Evolutionary conservation across 2,329 filamentous ascomycete species (phyloP).

Genomic region (Fusarium sp.): DNA sequence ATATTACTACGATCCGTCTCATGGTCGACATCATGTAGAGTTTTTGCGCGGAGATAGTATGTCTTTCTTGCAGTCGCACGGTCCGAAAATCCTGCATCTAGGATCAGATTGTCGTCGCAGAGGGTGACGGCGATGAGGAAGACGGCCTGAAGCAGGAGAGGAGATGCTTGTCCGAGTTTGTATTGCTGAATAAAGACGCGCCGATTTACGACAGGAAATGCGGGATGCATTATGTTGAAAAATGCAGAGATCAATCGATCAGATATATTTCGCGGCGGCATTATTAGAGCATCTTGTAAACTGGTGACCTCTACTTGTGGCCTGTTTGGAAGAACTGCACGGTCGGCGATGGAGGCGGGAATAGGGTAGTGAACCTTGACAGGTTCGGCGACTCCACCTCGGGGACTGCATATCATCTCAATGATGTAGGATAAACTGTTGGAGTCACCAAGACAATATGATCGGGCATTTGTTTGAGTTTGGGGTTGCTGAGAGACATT

Average conservation of each 20-base stretch:
- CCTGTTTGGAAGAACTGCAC: slow-evolving; percentile 2
- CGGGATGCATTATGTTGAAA: slow-evolving; percentile 24
- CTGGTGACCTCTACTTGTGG: slow-evolving; percentile 9
- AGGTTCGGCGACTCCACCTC: slow-evolving; percentile 26
- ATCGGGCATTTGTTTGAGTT: background rate
- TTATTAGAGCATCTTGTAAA: slow-evolving; percentile 15
- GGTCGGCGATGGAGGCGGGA: slow-evolving; percentile 30
- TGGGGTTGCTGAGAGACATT: background rate
- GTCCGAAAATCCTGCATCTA: slow-evolving; percentile 22
- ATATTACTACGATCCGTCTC: slow-evolving; percentile 18
- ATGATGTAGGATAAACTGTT: slow-evolving; percentile 36
- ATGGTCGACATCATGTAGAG: slow-evolving; percentile 29
- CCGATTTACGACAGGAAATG: slow-evolving; percentile 26
- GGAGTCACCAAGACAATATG: slow-evolving; percentile 26
- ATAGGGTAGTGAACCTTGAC: slow-evolving; percentile 38
- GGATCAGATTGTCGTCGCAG: slow-evolving; percentile 17
- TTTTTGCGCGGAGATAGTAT: slow-evolving; percentile 32
- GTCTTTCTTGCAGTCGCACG: slow-evolving; percentile 27
- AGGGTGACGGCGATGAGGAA: slow-evolving; percentile 23
- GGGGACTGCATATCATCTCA: slow-evolving; percentile 32
- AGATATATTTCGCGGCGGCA: slow-evolving; percentile 14
- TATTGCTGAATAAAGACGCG: background rate
- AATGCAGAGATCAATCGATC: slow-evolving; percentile 20
- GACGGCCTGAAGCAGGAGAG: slow-evolving; percentile 18
- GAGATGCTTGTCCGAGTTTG: slow-evolving; percentile 1